These are phyloP conservation scores for Epichloe scottii DNA, from an alignment of 2,329 filamentous ascomycete species.

Conservation along the genomic window DNA sequence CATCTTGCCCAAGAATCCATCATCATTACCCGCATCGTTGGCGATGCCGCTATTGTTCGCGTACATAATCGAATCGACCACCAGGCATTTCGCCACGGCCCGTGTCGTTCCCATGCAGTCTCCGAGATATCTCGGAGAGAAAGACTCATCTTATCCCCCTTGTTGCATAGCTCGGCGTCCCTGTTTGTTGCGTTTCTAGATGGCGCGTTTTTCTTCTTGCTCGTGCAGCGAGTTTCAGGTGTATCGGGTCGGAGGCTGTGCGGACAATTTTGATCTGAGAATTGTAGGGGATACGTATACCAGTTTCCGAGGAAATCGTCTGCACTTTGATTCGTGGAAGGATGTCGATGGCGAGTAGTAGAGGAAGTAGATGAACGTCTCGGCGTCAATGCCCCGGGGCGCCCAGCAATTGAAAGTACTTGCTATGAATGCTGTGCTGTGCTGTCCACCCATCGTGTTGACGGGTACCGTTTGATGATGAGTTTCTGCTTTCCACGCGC, in stretches of 20 bases:
- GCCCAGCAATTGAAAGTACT: too few relatives aligned
- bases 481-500: too few relatives aligned
- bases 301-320: not conserved
- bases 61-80: not conserved
- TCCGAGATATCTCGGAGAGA: not conserved
- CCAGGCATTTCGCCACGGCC: not conserved
- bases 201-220: not conserved
- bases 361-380: too few relatives aligned
- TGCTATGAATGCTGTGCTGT: too few relatives aligned
- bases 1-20: not conserved
- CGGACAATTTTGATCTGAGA: not conserved
- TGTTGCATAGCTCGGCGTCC: conserved; percentile 4
- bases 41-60: not conserved
- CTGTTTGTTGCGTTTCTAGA: not conserved
- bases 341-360: too few relatives aligned
- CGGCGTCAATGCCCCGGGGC: too few relatives aligned
- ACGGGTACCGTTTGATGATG: too few relatives aligned
- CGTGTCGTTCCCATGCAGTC: not conserved
- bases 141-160: not conserved
- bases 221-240: not conserved
- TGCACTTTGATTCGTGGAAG: not conserved
- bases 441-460: too few relatives aligned
- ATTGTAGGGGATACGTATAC: not conserved
- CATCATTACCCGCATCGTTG: not conserved
- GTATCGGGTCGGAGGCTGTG: not conserved